Base-by-base conservation (phyloP, 2,329 filamentous ascomycete species). In the Apiospora malaysiana region DNA sequence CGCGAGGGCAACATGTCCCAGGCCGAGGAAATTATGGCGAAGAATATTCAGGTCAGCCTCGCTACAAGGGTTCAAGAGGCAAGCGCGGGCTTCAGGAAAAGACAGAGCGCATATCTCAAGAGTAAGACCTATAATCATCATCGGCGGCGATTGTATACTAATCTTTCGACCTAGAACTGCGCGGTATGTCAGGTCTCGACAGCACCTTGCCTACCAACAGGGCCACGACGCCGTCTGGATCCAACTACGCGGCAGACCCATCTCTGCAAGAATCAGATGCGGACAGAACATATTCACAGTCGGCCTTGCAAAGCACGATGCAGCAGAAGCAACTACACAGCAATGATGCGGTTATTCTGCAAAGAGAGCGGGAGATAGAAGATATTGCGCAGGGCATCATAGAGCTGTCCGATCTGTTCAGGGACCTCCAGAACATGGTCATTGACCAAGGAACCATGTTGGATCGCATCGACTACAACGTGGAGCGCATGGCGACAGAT, bases 301-400 rank as follows among this genome's bases (percentile, higher is more conserved):
- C 92, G 0, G 94, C 95, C 0, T 87, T 98, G 1, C 92, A 95
- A 79, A 93, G 94, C 76, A 93, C 94, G 1, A 87, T 88, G 45
- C 89, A 93, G 37, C 73, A 73, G 40, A 68, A 71, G 75, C 87
- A 89, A 70, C 83, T 93, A 42, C 89, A 91, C 71, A 92, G 91
- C 71, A 94, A 97, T 78, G 95, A 98, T 79, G 87, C 91, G 2
- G 90, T 90, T 47, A 98, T 99, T 76, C 89, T 92, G 72, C 96
- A 98, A 81, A 93, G 96, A 74, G 96, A 99, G 82, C 91, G 93
- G 51, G 96, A 98, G 82, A 99, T 99, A 77, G 97, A 97, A 79
- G 95, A 98, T 76, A 99, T 99, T 74, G 96, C 96, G 2, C 95
- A 98, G 80, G 95, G 96, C 71, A 98, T 99, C 81, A 98, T 99